Evolutionary conservation across 805 yeast genomes (phyloP).

Genomic region (Ogataea saltuana): DNA sequence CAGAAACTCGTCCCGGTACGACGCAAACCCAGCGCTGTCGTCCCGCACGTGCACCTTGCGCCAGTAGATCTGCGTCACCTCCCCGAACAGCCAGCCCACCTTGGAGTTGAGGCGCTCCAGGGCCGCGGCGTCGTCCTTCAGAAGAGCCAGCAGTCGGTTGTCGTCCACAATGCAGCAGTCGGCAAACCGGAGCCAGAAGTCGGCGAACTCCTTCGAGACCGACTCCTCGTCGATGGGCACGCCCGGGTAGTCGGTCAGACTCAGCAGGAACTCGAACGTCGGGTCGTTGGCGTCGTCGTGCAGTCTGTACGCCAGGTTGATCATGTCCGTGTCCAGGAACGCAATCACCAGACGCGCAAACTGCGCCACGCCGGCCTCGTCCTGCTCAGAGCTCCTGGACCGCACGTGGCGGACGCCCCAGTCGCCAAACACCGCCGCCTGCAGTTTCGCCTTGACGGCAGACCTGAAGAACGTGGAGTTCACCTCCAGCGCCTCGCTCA

Average conservation of each 20-base stretch:
- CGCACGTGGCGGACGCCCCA: slow-evolving; percentile 48
- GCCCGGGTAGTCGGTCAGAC: slow-evolving; percentile 57
- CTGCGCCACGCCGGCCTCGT: slow-evolving; percentile 40
- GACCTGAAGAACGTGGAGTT: slow-evolving; percentile 43
- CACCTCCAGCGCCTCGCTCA: slow-evolving; percentile 48
- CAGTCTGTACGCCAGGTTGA: slow-evolving; percentile 43
- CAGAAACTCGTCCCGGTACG: slow-evolving; percentile 54
- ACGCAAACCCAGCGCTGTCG: slow-evolving; percentile 35
- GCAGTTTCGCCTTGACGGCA: slow-evolving; percentile 33
- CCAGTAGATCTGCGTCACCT: slow-evolving; percentile 67
- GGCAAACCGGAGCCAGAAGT: slow-evolving; percentile 69
- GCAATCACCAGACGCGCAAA: slow-evolving; percentile 48
- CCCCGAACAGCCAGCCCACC: slow-evolving; percentile 43
- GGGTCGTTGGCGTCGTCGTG: slow-evolving; percentile 37
- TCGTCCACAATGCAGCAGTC: slow-evolving; percentile 55
- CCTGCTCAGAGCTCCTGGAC: slow-evolving; percentile 32
- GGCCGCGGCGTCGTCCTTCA: slow-evolving; percentile 37
- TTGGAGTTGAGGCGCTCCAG: slow-evolving; percentile 33
- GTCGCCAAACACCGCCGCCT: slow-evolving; percentile 41
- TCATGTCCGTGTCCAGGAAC: slow-evolving; percentile 48
- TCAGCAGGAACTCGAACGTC: slow-evolving; percentile 50
- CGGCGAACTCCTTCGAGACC: slow-evolving; percentile 54
- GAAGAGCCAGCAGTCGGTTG: slow-evolving; percentile 35
- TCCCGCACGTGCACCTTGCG: slow-evolving; percentile 55
- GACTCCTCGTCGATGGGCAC: slow-evolving; percentile 60